Percentiles rank a stretch among this genome's conserved stretches.
These are phyloP conservation scores for Pichia heedii DNA, from an alignment of 805 yeast genomes.

Conservation along the genomic window DNA sequence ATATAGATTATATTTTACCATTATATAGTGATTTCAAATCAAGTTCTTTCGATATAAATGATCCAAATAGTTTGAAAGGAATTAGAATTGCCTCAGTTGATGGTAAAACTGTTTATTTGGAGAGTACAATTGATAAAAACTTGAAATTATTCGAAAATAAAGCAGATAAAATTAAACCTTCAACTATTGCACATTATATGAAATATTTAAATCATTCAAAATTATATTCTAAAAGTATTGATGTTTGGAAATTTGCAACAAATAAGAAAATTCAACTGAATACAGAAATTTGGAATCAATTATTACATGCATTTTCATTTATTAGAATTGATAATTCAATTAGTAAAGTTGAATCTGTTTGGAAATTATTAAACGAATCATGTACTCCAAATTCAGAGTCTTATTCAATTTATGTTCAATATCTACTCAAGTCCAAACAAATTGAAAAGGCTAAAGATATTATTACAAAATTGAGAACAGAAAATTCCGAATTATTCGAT, in stretches of 20 bases:
- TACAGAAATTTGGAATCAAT: conserved; percentile 48
- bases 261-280: conserved; percentile 22
- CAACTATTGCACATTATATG: conserved; percentile 10
- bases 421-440: conserved; percentile 34
- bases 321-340: conserved; percentile 20
- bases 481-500: conserved; percentile 27
- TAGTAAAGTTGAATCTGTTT: conserved; percentile 32
- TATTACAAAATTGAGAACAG: conserved; percentile 27
- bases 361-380: conserved; percentile 22
- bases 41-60: conserved; percentile 23
- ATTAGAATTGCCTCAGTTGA: conserved; percentile 3
- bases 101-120: conserved; percentile 8
- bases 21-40: conserved; percentile 4
- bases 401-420: conserved; percentile 37
- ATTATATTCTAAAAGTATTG: conserved; percentile 8
- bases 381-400: conserved; percentile 39
- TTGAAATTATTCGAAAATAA: conserved; percentile 4
- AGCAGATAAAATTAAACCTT: conserved; percentile 7
- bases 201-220: conserved; percentile 10
- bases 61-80: conserved; percentile 19
- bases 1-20: conserved; percentile 3
- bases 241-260: conserved; percentile 15
- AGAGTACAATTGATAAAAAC: conserved; percentile 3
- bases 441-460: conserved; percentile 35
- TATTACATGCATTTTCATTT: conserved; percentile 31